Evolutionary conservation across 1,139 yeast genomes (phyloP).

Genomic region (Geotrichum europaeum): DNA sequence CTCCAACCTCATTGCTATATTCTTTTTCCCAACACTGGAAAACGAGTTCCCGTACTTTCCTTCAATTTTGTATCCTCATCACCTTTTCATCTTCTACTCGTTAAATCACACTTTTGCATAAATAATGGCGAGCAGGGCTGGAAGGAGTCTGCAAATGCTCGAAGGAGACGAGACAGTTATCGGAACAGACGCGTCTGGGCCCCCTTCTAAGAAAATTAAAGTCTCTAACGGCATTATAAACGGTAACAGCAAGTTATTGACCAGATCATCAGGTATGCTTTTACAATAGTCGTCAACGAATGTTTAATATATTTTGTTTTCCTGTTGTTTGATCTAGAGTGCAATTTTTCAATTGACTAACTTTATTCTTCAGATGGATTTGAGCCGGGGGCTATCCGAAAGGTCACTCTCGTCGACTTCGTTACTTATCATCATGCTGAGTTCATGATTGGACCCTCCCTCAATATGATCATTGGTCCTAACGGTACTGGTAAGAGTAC

Average conservation of each 20-base stretch:
- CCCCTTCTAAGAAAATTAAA: neutral
- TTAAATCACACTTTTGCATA: neutral
- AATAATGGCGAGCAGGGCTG: neutral
- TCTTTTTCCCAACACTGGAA: neutral
- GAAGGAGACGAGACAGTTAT: neutral
- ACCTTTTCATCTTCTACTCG: neutral
- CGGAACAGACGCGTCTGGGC: neutral
- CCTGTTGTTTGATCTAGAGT: neutral
- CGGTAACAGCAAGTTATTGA: neutral
- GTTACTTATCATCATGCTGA: conserved; percentile 78
- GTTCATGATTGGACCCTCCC: conserved; percentile 70
- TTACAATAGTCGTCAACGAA: neutral
- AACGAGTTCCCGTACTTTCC: neutral
- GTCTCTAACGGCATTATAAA: neutral
- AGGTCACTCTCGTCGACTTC: conserved; percentile 63
- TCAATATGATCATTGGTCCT: conserved; percentile 94
- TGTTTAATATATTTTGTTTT: neutral
- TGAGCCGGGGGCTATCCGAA: conserved; percentile 60
- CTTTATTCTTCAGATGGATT: conserved; percentile 19
- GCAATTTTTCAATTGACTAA: neutral
- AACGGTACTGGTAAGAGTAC: conserved; percentile 97
- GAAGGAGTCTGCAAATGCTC: neutral
- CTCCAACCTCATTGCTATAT: neutral
- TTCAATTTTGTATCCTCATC: neutral
- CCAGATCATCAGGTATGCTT: neutral